A percentile compares a stretch with the other conserved stretches of the same genome.
Conservation (phyloP, 1,139 yeast species). For the Sugiyamaella japonica region DNA sequence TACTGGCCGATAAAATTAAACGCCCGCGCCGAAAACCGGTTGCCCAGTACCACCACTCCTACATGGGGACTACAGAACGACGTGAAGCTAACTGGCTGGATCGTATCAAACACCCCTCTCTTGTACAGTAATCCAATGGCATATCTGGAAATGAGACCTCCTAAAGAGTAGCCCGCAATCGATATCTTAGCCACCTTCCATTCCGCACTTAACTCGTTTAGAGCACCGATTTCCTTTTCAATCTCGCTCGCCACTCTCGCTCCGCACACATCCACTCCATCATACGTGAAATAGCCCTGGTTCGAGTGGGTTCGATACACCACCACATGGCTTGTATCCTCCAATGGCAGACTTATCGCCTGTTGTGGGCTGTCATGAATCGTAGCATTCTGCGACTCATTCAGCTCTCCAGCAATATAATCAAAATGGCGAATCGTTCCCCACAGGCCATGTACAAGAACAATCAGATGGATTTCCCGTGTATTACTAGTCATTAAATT, state of each 20-base stretch:
- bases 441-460: slow-evolving; percentile 84
- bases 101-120: slow-evolving; percentile 52
- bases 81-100: slow-evolving; percentile 49
- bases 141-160: slow-evolving; percentile 76
- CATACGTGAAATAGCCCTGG: slow-evolving; percentile 70
- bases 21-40: slow-evolving; percentile 45
- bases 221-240: slow-evolving; percentile 45
- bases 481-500: not conserved
- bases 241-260: slow-evolving; percentile 72
- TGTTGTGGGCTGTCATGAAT: slow-evolving; percentile 26
- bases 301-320: slow-evolving; percentile 64
- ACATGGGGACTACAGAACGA: slow-evolving; percentile 84
- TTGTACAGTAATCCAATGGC: slow-evolving; percentile 68
- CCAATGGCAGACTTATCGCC: not conserved
- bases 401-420: slow-evolving; percentile 44
- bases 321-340: slow-evolving; percentile 35
- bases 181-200: slow-evolving; percentile 47
- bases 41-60: slow-evolving; percentile 68
- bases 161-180: slow-evolving; percentile 77
- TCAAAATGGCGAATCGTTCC: slow-evolving; percentile 69
- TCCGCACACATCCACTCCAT: slow-evolving; percentile 85
- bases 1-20: slow-evolving; percentile 64
- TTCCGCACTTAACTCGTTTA: slow-evolving; percentile 33
- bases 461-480: slow-evolving; percentile 53
- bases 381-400: slow-evolving; percentile 30